Base-by-base conservation (phyloP, 495 filamentous ascomycete genomes). In the Xylaria curta region DNA sequence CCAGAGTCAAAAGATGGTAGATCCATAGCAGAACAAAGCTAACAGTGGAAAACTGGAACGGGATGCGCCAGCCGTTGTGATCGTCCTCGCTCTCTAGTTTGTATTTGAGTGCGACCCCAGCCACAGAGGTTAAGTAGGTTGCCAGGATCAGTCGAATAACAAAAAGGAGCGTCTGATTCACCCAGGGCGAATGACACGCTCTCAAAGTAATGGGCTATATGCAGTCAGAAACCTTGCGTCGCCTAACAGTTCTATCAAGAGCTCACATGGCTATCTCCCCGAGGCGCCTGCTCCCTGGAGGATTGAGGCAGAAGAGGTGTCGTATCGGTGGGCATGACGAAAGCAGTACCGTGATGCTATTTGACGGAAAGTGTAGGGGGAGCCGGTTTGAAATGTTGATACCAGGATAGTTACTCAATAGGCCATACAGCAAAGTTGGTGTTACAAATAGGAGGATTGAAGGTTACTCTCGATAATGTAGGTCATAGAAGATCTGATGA, bases 131-230 rank as follows among this genome's bases (percentile, higher is more conserved):
- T 12, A 88, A 74, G 74, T 87, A 89, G 4, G 68, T 42, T 36
- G 80, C 73, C n/a, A 85, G 56, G 51, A 85, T 73, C 4, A 80
- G 19, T 47, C 86, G 82, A 13, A 85, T 68, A 54, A 73, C 70
- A 51, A 83, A 71, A 67, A 89, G 77, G 42, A 70, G 38, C 60
- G 75, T 80, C 76, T 88, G 86, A 68, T 76, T 78, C 64, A 88
- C 76, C 81, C 85, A 88, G 65, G 85, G 81, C 9, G 87, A 87
- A 69, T 87, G 86, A 72, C 85, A 87, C 36, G 82, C 82, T 53
- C 85, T 82, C 40, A 85, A 79, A 70, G 85, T 86, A 69, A 87
- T 86, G 4, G 85, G 78, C 80, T 86, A 66, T 21, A 47, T 12
- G 3, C 9, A 15, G 73, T 81, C 51, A 81, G 74, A 42, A 31